These are phyloP conservation scores for Aspergillus melleus DNA, from an alignment of 2,329 filamentous ascomycete genomes.

Conservation along the genomic window DNA sequence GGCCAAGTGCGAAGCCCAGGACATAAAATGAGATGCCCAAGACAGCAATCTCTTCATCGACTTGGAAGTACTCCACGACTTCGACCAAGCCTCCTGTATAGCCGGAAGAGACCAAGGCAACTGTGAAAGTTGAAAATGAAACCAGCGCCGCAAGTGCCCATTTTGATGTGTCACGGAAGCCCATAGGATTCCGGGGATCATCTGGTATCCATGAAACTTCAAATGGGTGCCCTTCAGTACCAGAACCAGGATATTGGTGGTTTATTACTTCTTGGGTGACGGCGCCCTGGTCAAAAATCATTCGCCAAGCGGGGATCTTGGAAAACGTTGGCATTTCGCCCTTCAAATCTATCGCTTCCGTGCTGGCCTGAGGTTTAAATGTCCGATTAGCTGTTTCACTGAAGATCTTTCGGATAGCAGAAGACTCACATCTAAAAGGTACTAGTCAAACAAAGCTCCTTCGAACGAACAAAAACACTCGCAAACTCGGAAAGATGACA, in stretches of 20 bases:
- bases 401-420: not conserved
- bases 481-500: not conserved
- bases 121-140: constrained; percentile 66
- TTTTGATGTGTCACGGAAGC: constrained; percentile 58
- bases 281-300: constrained; percentile 59
- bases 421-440: not conserved
- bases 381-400: not conserved
- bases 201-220: constrained; percentile 66
- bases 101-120: constrained; percentile 69
- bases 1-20: constrained; percentile 60
- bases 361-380: not conserved
- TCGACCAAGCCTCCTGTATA: constrained; percentile 28
- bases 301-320: constrained; percentile 46
- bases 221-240: constrained; percentile 67
- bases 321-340: not conserved
- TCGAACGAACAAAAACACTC: not conserved
- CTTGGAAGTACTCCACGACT: constrained; percentile 57
- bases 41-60: constrained; percentile 55
- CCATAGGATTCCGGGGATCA: constrained; percentile 68
- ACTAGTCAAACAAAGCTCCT: not conserved
- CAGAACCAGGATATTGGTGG: constrained; percentile 59
- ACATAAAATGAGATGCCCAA: constrained; percentile 67
- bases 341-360: not conserved
- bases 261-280: constrained; percentile 59
- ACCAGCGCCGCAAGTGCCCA: constrained; percentile 66